Evolutionary conservation across 495 filamentous ascomycete genomes (phyloP).

Genomic region (Letharia lupina): DNA sequence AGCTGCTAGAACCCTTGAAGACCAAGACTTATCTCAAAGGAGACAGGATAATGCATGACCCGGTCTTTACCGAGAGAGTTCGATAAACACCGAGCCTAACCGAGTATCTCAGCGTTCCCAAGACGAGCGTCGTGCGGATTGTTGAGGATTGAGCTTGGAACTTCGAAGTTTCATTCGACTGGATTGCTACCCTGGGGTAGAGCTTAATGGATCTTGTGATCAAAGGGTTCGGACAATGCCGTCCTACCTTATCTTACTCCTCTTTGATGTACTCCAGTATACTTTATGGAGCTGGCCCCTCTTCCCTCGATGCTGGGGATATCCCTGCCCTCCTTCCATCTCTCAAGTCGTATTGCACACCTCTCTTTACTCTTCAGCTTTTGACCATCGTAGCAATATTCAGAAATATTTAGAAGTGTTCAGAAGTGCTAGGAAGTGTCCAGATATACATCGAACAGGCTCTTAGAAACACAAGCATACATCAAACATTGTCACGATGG

Average conservation of each 20-base stretch:
- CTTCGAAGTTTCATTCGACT: too few relatives aligned
- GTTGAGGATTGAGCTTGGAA: too few relatives aligned
- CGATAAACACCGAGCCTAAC: not conserved
- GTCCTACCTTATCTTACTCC: not conserved
- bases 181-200: not conserved
- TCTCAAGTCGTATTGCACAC: not conserved
- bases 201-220: not conserved
- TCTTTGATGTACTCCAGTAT: not conserved
- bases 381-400: not conserved
- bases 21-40: not conserved
- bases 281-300: not conserved
- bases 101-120: not conserved
- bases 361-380: not conserved
- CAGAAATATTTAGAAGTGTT: not conserved
- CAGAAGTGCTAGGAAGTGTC: not conserved
- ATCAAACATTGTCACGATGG: not conserved
- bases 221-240: not conserved
- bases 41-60: not conserved
- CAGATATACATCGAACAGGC: not conserved
- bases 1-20: not conserved
- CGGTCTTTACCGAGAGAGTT: constrained; percentile 1
- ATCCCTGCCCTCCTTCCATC: not conserved
- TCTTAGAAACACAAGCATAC: not conserved
- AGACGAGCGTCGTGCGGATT: not conserved
- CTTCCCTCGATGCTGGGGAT: not conserved